A percentile compares a stretch with the other conserved stretches of the same genome.
Conservation (phyloP, 306 rosid species). For the Casuarina equisetifolia region DNA sequence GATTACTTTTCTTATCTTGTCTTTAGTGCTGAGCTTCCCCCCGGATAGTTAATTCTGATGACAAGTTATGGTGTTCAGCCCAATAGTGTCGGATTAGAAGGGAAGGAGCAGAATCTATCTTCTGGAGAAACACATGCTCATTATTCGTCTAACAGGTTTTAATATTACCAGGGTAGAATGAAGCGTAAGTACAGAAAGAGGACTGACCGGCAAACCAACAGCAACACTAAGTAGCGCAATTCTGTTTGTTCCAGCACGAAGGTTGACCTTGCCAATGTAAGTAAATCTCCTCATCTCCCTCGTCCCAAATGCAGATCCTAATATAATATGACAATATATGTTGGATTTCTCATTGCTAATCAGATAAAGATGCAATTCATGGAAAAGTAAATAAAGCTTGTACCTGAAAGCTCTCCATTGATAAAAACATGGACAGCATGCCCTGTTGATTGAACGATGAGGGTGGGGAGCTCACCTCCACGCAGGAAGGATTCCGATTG, state of each 20-base stretch:
- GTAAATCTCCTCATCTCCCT: constrained; percentile 82
- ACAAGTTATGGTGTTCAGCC: background rate
- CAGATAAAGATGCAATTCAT: constrained; percentile 20
- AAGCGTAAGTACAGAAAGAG: constrained; percentile 22
- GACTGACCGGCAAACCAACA: constrained; percentile 90
- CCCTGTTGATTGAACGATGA: constrained; percentile 88
- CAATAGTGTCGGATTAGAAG: background rate
- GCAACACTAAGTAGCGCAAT: constrained; percentile 93
- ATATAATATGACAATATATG: constrained; percentile 20
- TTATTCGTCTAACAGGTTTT: constrained; percentile 1
- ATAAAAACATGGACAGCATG: constrained; percentile 92
- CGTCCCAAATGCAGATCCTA: constrained; percentile 93
- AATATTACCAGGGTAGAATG: constrained; percentile 20
- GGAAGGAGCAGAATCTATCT: background rate
- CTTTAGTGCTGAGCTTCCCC: background rate
- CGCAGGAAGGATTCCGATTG: constrained; percentile 81
- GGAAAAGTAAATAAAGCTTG: constrained; percentile 25
- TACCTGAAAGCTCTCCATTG: constrained; percentile 88
- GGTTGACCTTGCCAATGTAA: constrained; percentile 72
- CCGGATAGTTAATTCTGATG: background rate
- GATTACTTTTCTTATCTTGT: background rate
- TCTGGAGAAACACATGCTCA: background rate
- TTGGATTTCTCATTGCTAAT: constrained; percentile 14
- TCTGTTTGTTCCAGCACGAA: constrained; percentile 78
- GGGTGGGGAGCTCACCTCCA: constrained; percentile 82